Conservation (phyloP, 345 rosid genomes). For the Populus davidiana region DNA sequence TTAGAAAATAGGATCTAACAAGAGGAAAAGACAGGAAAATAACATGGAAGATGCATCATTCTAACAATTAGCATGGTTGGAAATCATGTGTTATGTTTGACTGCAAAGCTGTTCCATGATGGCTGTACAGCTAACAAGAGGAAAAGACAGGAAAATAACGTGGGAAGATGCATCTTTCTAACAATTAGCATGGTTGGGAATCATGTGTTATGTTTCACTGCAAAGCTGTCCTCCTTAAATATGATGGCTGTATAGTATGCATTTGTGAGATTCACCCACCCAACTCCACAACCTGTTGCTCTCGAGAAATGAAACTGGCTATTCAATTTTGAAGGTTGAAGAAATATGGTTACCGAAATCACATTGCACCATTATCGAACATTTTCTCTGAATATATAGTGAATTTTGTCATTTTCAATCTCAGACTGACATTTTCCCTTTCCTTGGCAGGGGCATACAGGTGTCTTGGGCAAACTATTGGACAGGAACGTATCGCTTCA, state of each 20-base stretch:
- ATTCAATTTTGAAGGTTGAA: neutral
- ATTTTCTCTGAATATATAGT: neutral
- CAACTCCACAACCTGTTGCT: neutral
- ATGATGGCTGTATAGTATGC: neutral
- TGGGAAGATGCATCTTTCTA: neutral
- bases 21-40: neutral
- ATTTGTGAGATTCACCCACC: neutral
- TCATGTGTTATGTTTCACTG: neutral
- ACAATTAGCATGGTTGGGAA: neutral
- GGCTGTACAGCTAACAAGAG: neutral
- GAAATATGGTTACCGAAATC: neutral
- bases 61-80: neutral
- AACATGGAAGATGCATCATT: neutral
- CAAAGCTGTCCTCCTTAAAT: neutral
- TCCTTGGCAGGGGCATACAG: slow-evolving; percentile 47
- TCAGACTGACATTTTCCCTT: neutral
- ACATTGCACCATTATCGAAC: neutral
- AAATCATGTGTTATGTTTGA: neutral
- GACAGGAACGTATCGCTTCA: slow-evolving; percentile 41
- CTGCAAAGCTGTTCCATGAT: neutral
- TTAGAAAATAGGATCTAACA: neutral
- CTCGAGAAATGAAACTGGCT: neutral
- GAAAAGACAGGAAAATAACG: neutral
- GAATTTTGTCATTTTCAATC: neutral
- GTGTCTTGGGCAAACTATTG: slow-evolving; percentile 46